Evolutionary conservation across 2,329 filamentous ascomycete species (phyloP), one percentile per base, ranked within the genome.

Genomic region (Diaporthe ampelina): DNA sequence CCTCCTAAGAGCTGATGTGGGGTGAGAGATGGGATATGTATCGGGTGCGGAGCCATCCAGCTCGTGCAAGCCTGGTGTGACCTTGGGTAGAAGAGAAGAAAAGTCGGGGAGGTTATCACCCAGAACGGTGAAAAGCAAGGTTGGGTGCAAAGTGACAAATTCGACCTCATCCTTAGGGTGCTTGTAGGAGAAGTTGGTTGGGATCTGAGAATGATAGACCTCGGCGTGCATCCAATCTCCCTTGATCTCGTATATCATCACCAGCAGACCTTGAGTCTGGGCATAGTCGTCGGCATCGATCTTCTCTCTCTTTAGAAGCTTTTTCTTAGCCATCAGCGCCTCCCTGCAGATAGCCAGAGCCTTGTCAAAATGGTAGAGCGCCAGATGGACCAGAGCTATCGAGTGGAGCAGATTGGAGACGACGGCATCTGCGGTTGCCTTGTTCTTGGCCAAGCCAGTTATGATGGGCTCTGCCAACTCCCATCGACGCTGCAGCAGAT

Each of bases 391-490:
- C 13, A 79, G 68, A 2, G 79, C 75, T 37, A 80, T 40, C 7
- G 77, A 76, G 37, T 80, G 79, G 24, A 80, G 72, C 26, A 80
- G 57, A 43, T 77, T 79, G 74, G 77, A 79, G 8, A 78, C 72
- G 19, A 77, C 76, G 3, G 63, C 26, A 37, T 77, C 76, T 17
- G 61, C 24, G 29, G 77, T 71, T 6, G 67, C 37, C 54, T 75
- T 78, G 7, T 43, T 71, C 35, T 67, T 65, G 4, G 77, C 73
- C 15, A 79, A 71, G 2, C 52, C 52, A 15, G 32, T 67, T 3
- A 78, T 76, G 5, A 79, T 72, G 7, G 74, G 70, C 72, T 78
- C 77, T 0, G 79, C 78, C 15, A 74, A 57, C 19, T 74, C 71
- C 79, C 78, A 78, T 21, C 75, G 70, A 6, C 75, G 76, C 56